phyloP scores from a whole-genome alignment of 2,329 filamentous ascomycete genomes.

The Gnomoniopsis sp. region DNA sequence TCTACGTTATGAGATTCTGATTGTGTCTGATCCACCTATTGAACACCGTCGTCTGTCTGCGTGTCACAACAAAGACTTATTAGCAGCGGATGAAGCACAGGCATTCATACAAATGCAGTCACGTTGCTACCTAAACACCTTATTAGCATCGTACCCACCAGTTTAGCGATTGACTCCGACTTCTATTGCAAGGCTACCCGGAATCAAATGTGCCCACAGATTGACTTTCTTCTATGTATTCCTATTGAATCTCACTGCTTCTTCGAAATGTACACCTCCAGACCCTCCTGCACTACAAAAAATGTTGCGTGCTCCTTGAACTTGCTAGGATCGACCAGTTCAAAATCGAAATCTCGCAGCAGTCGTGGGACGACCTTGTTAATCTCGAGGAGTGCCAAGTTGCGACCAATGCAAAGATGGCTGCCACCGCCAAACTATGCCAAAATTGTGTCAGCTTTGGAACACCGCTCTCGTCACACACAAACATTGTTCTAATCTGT shows the following conservation, averaged over 20 bases:
- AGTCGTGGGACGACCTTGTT: conserved; percentile 57
- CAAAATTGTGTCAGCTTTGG: not conserved
- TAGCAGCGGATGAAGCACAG: too few relatives aligned
- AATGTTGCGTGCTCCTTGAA: conserved; percentile 54
- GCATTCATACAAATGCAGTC: too few relatives aligned
- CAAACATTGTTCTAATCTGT: not conserved
- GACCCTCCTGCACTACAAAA: conserved; percentile 56
- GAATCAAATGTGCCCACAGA: too few relatives aligned
- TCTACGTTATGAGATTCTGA: too few relatives aligned
- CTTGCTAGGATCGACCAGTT: conserved; percentile 46
- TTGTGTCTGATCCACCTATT: too few relatives aligned
- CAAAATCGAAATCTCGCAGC: conserved; percentile 50
- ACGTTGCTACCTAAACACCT: too few relatives aligned
- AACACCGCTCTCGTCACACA: not conserved
- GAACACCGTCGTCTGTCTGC: too few relatives aligned
- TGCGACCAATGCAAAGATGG: conserved; percentile 53
- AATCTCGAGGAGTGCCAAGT: conserved; percentile 53
- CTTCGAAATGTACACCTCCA: conserved; percentile 48
- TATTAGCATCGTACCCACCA: too few relatives aligned
- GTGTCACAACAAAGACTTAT: too few relatives aligned
- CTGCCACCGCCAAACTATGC: conserved; percentile 50
- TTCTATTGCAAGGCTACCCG: too few relatives aligned
- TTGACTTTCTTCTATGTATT: too few relatives aligned
- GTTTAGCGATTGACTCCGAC: too few relatives aligned
- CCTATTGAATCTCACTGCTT: conserved; percentile 17